Conservation (phyloP, 768 basidiomycete genomes). For the Psilocybe tampanensis region DNA sequence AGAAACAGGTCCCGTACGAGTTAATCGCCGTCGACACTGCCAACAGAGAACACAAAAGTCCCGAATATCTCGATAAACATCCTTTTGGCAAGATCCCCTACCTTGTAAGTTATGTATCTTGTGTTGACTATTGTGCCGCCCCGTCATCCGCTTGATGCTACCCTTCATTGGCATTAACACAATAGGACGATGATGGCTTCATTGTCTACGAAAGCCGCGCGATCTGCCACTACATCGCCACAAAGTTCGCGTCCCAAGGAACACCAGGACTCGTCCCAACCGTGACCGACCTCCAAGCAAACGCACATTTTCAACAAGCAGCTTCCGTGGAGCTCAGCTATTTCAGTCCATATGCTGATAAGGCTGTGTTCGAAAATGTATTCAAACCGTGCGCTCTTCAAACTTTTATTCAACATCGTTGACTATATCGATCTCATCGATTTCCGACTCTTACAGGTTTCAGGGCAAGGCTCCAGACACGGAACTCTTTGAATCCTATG, state of each 20-base stretch:
- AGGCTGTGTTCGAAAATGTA: constrained; percentile 50
- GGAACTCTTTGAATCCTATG: constrained; percentile 29
- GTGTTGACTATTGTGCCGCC: too few relatives aligned
- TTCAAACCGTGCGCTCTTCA: constrained; percentile 46
- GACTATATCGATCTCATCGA: neutral
- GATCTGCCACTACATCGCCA: constrained; percentile 58
- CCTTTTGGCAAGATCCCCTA: constrained; percentile 69
- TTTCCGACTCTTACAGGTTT: constrained; percentile 11
- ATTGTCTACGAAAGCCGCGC: constrained; percentile 65
- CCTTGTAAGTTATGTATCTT: constrained; percentile 39
- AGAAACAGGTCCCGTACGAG: constrained; percentile 60
- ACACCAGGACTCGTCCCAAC: constrained; percentile 48
- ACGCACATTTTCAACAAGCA: constrained; percentile 49
- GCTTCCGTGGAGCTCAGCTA: constrained; percentile 52
- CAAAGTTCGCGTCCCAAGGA: constrained; percentile 55
- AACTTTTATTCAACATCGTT: neutral
- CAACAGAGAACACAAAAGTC: constrained; percentile 47
- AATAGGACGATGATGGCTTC: constrained; percentile 59
- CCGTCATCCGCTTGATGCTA: neutral
- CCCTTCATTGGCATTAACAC: neutral
- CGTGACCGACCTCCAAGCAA: constrained; percentile 33
- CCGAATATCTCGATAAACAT: constrained; percentile 47
- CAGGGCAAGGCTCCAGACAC: constrained; percentile 18
- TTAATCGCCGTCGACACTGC: constrained; percentile 43
- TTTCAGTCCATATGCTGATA: constrained; percentile 46